A percentile compares a stretch with the other conserved stretches of the same genome.
These are phyloP conservation scores for Xanthoparmelia taractica DNA, from an alignment of 495 filamentous ascomycete genomes.

Conservation along the genomic window DNA sequence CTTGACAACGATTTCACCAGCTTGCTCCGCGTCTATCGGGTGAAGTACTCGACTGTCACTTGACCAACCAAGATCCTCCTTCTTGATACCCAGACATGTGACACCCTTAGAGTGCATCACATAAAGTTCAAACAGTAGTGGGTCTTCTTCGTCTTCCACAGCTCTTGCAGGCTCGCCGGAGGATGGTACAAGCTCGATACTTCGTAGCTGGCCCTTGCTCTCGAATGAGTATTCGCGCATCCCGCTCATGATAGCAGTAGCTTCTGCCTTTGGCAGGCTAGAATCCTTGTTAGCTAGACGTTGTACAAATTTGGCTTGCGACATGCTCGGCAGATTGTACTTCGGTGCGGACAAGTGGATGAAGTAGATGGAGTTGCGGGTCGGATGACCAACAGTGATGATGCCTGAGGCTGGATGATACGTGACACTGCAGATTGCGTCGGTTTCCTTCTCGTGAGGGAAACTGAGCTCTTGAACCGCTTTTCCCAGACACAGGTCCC, in stretches of 20 bases:
- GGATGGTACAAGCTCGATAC: conserved; percentile 72
- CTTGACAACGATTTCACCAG: conserved; percentile 48
- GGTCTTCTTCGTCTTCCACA: conserved; percentile 48
- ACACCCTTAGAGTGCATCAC: conserved; percentile 96
- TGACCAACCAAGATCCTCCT: conserved; percentile 83
- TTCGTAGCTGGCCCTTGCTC: conserved; percentile 80
- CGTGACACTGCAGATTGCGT: conserved; percentile 90
- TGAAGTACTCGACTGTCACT: conserved; percentile 74
- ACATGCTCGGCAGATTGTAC: conserved; percentile 70
- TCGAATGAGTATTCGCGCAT: conserved; percentile 88
- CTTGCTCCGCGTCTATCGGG: conserved; percentile 63
- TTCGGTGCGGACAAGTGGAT: conserved; percentile 87
- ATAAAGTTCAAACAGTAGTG: conserved; percentile 81
- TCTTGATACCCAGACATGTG: conserved; percentile 73
- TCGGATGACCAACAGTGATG: conserved; percentile 90
- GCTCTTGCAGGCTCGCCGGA: conserved; percentile 45
- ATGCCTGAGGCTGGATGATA: conserved; percentile 87
- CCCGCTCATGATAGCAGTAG: conserved; percentile 92
- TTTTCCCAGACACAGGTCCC: conserved; percentile 93
- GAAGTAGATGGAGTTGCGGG: conserved; percentile 94
- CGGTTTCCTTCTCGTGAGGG: conserved; percentile 91
- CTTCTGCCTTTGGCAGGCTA: conserved; percentile 71
- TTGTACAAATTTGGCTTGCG: conserved; percentile 78
- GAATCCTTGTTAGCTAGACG: conserved; percentile 65
- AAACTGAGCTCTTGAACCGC: conserved; percentile 95